Evolutionary conservation across 305 asterid genomes (phyloP).

Genomic region (Solanum chacoense): DNA sequence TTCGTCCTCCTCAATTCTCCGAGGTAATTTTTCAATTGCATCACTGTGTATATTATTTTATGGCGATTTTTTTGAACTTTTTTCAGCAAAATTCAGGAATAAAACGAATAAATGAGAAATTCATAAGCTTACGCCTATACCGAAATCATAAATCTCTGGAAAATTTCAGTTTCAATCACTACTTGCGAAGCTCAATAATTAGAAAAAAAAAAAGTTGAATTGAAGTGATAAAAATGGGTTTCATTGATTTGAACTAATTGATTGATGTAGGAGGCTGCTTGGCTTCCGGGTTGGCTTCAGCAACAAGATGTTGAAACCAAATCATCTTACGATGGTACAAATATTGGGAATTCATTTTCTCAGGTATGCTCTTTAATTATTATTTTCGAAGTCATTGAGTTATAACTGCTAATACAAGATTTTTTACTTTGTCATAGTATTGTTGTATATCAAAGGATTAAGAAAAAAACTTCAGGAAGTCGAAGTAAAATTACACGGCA

Average conservation of each 20-base stretch:
- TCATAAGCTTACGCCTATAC: background rate
- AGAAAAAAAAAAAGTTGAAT: background rate
- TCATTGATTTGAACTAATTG: background rate
- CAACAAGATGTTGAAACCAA: constrained; percentile 11
- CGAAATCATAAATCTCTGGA: background rate
- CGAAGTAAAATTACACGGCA: background rate
- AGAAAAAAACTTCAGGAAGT: background rate
- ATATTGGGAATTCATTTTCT: constrained; percentile 13
- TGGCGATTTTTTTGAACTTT: background rate
- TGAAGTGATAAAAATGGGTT: background rate
- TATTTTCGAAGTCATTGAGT: background rate
- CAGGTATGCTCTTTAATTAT: constrained; percentile 13
- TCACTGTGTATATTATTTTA: background rate
- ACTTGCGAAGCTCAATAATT: background rate
- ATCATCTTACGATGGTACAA: constrained; percentile 15
- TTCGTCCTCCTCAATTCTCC: constrained; percentile 59
- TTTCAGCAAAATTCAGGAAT: background rate
- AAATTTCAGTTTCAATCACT: background rate
- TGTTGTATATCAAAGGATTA: background rate
- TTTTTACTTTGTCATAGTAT: background rate
- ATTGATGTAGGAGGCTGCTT: constrained; percentile 32
- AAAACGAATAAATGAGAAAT: background rate
- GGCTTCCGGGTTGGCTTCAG: constrained; percentile 64
- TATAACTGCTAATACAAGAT: background rate
- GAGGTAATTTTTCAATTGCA: constrained; percentile 25